Conservation (phyloP, 495 filamentous ascomycete genomes). For the Geopyxis carbonaria region DNA sequence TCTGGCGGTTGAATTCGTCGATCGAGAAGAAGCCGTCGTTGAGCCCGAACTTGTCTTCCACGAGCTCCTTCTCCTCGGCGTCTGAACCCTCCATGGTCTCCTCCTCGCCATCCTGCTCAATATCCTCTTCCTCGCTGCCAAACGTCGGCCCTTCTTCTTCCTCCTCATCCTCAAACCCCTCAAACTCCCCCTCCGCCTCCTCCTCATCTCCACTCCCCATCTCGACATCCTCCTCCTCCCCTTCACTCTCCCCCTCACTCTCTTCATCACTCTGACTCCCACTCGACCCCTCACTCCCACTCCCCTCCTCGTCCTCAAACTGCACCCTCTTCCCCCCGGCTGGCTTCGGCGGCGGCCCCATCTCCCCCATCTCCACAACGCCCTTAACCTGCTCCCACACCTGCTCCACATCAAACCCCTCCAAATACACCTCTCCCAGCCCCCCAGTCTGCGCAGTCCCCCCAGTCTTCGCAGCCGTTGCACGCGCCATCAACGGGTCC, state of each 20-base stretch:
- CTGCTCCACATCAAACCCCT: conserved; percentile 76
- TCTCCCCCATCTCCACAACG: conserved; percentile 42
- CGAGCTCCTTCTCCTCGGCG: conserved; percentile 24
- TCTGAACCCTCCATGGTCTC: conserved; percentile 23
- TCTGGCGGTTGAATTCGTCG: conserved; percentile 89
- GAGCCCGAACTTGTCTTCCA: conserved; percentile 45
- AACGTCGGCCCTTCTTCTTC: conserved; percentile 24
- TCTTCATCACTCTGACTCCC: conserved; percentile 22
- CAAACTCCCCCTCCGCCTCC: conserved; percentile 24
- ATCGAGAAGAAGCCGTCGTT: conserved; percentile 99
- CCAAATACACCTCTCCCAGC: conserved; percentile 50
- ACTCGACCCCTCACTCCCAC: conserved; percentile 8
- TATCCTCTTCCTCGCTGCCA: conserved; percentile 24
- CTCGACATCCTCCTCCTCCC: conserved; percentile 16
- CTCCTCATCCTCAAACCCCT: conserved; percentile 9
- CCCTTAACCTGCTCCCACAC: conserved; percentile 86
- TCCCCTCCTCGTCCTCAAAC: conserved; percentile 24
- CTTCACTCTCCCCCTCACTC: conserved; percentile 10
- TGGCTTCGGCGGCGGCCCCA: conserved; percentile 24
- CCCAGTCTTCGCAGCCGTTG: conserved; percentile 4
- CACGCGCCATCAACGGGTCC: conserved; percentile 21
- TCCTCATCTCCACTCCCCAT: conserved; percentile 31
- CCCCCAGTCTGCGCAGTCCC: conserved; percentile 5
- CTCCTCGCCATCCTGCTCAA: conserved; percentile 26
- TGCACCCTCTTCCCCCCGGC: not conserved